phyloP scores from a whole-genome alignment of 306 rosid species.

The Fragaria vesca region DNA sequence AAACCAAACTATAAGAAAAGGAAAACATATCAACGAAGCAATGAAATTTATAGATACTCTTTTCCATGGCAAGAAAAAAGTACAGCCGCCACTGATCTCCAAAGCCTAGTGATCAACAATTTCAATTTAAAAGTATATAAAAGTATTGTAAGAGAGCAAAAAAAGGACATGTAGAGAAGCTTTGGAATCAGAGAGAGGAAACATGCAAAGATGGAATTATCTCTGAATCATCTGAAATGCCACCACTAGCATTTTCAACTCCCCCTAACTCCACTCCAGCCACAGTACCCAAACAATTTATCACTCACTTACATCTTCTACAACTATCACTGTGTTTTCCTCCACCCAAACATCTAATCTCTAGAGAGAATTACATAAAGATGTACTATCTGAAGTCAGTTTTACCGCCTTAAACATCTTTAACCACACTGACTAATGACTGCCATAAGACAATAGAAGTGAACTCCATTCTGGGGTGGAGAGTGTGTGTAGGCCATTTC shows the following conservation, averaged over 20 bases:
- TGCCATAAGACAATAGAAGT: background rate
- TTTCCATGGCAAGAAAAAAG: background rate
- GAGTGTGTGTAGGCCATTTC: background rate
- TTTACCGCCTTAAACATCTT: background rate
- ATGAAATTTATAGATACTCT: background rate
- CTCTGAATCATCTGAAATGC: background rate
- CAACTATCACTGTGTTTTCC: background rate
- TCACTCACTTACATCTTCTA: background rate
- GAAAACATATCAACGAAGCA: slow-evolving; percentile 16
- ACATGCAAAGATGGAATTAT: background rate
- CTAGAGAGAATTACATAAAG: background rate
- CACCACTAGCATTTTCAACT: background rate
- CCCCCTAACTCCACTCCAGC: background rate
- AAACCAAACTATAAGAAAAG: slow-evolving; percentile 2
- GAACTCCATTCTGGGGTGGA: background rate
- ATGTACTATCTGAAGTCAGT: background rate
- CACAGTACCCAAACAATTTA: background rate
- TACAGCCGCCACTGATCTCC: background rate
- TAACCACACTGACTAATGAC: background rate
- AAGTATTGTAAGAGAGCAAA: background rate
- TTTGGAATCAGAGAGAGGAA: background rate
- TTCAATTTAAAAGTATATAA: background rate
- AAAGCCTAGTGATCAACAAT: background rate
- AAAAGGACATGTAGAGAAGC: background rate
- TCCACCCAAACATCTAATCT: background rate